Percentiles rank a stretch among this genome's conserved stretches.
phyloP scores from a whole-genome alignment of 139 green algal species.

The Haematococcus sp. region DNA sequence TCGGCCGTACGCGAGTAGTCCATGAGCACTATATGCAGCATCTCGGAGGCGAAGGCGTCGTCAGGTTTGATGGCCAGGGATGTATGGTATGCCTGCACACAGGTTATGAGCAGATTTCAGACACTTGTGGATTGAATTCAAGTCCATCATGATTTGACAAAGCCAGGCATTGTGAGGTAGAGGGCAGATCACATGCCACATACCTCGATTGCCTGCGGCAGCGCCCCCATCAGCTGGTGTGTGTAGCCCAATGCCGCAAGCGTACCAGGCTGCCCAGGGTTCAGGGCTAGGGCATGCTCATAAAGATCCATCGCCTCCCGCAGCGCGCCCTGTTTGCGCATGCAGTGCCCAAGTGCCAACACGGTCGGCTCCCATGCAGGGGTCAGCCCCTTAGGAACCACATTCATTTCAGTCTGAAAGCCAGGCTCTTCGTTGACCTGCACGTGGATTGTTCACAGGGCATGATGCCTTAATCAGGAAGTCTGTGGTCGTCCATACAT shows the following conservation, averaged over 20 bases:
- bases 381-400: background rate
- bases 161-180: too few species aligned
- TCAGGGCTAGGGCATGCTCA: constrained; percentile 54
- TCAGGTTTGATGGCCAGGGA: constrained; percentile 74
- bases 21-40: constrained; percentile 74
- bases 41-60: constrained; percentile 75
- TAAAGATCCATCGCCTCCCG: constrained; percentile 27
- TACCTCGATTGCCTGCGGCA: constrained; percentile 49
- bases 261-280: constrained; percentile 59
- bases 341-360: constrained; percentile 84
- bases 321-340: constrained; percentile 75
- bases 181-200: too few species aligned
- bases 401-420: background rate
- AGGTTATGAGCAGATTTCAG: too few species aligned
- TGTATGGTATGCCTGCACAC: constrained; percentile 85
- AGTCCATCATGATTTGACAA: too few species aligned
- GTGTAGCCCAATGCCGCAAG: constrained; percentile 76
- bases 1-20: constrained; percentile 31
- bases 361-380: constrained; percentile 77
- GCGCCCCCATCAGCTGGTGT: constrained; percentile 70
- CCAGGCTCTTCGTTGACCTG: too few species aligned
- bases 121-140: too few species aligned
- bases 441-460: too few species aligned
- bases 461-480: too few species aligned
- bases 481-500: too few species aligned